A percentile compares a stretch with the other conserved stretches of the same genome.
Evolutionary conservation across 176 grass and related monocot species (phyloP).

Genomic region (Aegilops speltoides): DNA sequence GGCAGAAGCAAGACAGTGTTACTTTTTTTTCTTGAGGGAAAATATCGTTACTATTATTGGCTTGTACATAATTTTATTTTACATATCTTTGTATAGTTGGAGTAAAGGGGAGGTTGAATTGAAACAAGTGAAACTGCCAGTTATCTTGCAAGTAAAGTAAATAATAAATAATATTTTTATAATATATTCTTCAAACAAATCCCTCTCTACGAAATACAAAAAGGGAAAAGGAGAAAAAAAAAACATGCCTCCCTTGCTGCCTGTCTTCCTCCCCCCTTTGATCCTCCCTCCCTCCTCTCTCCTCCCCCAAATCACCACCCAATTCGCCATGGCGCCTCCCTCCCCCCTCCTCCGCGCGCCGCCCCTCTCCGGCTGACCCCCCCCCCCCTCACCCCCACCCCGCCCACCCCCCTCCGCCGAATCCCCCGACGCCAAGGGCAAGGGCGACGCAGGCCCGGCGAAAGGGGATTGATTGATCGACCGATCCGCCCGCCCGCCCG

Average conservation of each 20-base stretch:
- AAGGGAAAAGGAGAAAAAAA: constrained; percentile 8
- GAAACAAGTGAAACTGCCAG: neutral
- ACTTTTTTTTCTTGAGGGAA: too few relatives aligned
- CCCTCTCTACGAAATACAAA: neutral
- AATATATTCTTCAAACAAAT: neutral
- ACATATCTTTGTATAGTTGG: neutral
- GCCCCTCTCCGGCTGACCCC: constrained; percentile 41
- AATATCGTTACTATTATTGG: too few relatives aligned
- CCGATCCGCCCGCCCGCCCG: constrained; percentile 26
- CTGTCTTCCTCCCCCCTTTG: neutral
- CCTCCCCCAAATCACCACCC: constrained; percentile 34
- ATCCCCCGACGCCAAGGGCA: constrained; percentile 8
- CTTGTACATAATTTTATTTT: neutral
- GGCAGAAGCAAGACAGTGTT: too few relatives aligned
- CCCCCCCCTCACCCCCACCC: neutral
- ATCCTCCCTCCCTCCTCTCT: constrained; percentile 12
- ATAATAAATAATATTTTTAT: too few relatives aligned
- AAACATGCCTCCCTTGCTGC: neutral
- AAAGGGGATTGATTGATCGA: constrained; percentile 13
- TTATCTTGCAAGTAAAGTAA: neutral
- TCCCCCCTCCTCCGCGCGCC: constrained; percentile 29
- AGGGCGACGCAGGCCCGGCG: neutral
- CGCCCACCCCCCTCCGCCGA: constrained; percentile 13
- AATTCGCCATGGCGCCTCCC: constrained; percentile 34
- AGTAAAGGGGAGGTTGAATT: neutral